phyloP scores from a whole-genome alignment of 257 asterid genomes.

The Buddleja alternifolia region DNA sequence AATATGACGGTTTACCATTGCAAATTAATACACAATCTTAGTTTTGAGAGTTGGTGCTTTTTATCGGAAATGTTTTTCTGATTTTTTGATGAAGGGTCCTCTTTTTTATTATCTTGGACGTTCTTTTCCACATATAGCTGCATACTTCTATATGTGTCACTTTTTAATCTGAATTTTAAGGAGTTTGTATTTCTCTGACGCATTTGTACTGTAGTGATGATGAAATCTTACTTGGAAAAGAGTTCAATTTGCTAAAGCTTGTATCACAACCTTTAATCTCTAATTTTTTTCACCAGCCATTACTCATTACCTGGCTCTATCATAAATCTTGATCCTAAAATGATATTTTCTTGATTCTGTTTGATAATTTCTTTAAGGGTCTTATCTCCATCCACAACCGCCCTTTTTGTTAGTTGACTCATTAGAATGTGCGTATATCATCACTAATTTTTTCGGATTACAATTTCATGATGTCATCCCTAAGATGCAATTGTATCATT shows the following conservation, averaged over 20 bases:
- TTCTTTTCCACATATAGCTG: background rate
- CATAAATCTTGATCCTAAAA: background rate
- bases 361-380: background rate
- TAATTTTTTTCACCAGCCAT: background rate
- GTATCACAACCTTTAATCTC: background rate
- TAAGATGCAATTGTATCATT: too few species aligned
- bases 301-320: constrained; percentile 6
- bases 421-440: too few species aligned
- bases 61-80: background rate
- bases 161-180: constrained; percentile 9
- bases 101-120: background rate
- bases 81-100: background rate
- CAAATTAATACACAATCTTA: too few species aligned
- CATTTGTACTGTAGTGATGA: background rate
- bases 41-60: too few species aligned
- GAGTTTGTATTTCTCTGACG: background rate
- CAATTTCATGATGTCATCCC: too few species aligned
- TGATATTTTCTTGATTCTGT: constrained; percentile 11
- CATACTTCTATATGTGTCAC: background rate
- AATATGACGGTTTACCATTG: too few species aligned
- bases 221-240: constrained; percentile 10
- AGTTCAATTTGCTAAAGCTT: constrained; percentile 8
- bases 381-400: background rate
- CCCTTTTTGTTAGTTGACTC: too few species aligned
- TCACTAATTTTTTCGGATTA: too few species aligned